A percentile compares a stretch with the other conserved stretches of the same genome.
Conservation (phyloP, 371 early-diverging fungal species). For the Globomyces sp. region DNA sequence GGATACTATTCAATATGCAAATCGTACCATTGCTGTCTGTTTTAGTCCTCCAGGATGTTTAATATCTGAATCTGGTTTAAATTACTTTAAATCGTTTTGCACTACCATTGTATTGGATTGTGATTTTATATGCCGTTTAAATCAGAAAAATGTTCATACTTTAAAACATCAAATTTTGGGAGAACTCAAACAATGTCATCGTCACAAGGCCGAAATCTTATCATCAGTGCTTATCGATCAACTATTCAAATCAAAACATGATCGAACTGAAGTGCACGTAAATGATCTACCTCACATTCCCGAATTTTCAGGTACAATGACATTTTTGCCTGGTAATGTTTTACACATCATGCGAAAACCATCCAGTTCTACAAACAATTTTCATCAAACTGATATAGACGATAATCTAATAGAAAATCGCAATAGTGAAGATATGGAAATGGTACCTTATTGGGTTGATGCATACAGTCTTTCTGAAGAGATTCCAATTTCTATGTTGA, state of each 20-base stretch:
- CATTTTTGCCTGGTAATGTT: constrained; percentile 15
- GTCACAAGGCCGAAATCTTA: constrained; percentile 33
- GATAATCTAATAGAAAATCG: background rate
- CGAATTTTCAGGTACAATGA: background rate
- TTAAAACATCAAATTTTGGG: constrained; percentile 32
- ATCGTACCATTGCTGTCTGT: constrained; percentile 3
- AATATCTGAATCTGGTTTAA: constrained; percentile 27
- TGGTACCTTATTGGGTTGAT: constrained; percentile 8
- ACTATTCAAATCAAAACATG: background rate
- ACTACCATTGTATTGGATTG: constrained; percentile 41
- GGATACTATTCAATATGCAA: background rate
- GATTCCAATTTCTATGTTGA: background rate
- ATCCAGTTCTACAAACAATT: background rate
- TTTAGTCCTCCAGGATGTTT: constrained; percentile 45
- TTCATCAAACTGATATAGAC: background rate
- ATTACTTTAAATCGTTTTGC: constrained; percentile 36
- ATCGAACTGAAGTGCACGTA: background rate
- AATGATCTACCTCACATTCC: background rate
- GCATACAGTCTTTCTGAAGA: background rate
- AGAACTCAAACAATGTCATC: constrained; percentile 24
- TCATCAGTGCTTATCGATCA: constrained; percentile 2
- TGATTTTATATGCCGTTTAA: constrained; percentile 42
- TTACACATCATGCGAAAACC: constrained; percentile 7
- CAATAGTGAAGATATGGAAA: background rate
- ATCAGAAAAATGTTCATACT: constrained; percentile 32